Conservation (phyloP, 257 asterid species). For the Echium plantagineum region DNA sequence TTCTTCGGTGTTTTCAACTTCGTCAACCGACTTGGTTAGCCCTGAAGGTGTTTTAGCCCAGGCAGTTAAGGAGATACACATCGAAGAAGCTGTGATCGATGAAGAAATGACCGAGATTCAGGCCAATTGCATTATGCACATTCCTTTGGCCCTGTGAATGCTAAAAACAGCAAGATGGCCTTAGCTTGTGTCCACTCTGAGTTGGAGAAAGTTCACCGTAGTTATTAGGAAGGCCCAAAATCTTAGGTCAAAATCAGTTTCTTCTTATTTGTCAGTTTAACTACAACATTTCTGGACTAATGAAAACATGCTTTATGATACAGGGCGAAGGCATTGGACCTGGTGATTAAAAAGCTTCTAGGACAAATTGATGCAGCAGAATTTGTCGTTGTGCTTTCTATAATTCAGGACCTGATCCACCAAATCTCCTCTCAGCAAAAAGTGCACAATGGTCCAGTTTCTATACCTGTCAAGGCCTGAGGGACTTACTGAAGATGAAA, state of each 20-base stretch:
- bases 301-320: neutral
- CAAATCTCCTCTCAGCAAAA: conserved; percentile 28
- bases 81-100: conserved; percentile 84
- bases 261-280: neutral
- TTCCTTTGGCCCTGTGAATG: conserved; percentile 48
- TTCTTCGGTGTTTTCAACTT: conserved; percentile 9
- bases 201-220: conserved; percentile 52
- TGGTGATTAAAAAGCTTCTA: conserved; percentile 55
- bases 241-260: conserved; percentile 33
- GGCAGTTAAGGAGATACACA: conserved; percentile 47
- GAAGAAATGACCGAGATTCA: conserved; percentile 84
- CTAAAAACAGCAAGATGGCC: conserved; percentile 10
- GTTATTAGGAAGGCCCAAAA: conserved; percentile 65
- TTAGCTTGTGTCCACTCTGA: conserved; percentile 36
- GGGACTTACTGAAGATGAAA: neutral
- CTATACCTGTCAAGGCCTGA: conserved; percentile 10
- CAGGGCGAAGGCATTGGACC: conserved; percentile 55
- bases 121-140: conserved; percentile 55
- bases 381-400: conserved; percentile 56
- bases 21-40: conserved; percentile 27
- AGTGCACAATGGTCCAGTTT: conserved; percentile 21
- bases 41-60: conserved; percentile 40
- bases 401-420: conserved; percentile 55
- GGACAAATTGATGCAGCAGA: conserved; percentile 68
- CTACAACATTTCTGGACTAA: neutral